A percentile compares a stretch with the other conserved stretches of the same genome.
phyloP scores from a whole-genome alignment of 441 rosid genomes.

The Erysimum cheiri region DNA sequence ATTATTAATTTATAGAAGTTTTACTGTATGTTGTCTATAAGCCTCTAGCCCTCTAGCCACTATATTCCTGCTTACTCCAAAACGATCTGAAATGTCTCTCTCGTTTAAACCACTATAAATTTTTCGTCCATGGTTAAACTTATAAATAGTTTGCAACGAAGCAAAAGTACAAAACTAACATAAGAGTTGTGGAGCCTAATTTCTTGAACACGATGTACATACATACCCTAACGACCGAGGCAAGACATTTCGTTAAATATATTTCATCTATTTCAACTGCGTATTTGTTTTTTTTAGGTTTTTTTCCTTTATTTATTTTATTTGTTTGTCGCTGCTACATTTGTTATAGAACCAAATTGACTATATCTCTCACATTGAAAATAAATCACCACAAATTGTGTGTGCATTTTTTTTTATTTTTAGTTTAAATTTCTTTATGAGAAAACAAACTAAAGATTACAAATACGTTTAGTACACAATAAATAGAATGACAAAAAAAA shows the following conservation, averaged over 20 bases:
- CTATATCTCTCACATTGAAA: too few species aligned
- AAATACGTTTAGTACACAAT: neutral
- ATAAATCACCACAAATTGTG: too few species aligned
- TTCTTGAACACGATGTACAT: neutral
- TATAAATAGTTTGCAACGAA: neutral
- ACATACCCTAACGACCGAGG: too few species aligned
- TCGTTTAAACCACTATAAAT: neutral
- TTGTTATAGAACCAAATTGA: neutral
- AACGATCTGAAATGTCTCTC: slow-evolving; percentile 28
- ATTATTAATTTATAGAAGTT: too few species aligned
- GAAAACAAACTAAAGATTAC: neutral
- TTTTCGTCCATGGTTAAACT: neutral
- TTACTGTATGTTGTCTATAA: slow-evolving; percentile 17
- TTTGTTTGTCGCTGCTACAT: neutral
- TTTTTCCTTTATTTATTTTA: too few species aligned
- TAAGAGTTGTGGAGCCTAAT: neutral
- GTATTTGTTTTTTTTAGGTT: too few species aligned
- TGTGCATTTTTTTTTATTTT: too few species aligned
- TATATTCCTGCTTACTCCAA: slow-evolving; percentile 30
- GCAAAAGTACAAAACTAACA: neutral
- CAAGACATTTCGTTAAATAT: too few species aligned
- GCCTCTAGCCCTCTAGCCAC: neutral
- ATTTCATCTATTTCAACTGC: too few species aligned
- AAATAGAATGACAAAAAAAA: too few species aligned
- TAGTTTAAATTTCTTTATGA: neutral